Evolutionary conservation across 768 basidiomycete genomes (phyloP), one percentile per base, ranked within the genome.

Genomic region (Lactarius trivialis): DNA sequence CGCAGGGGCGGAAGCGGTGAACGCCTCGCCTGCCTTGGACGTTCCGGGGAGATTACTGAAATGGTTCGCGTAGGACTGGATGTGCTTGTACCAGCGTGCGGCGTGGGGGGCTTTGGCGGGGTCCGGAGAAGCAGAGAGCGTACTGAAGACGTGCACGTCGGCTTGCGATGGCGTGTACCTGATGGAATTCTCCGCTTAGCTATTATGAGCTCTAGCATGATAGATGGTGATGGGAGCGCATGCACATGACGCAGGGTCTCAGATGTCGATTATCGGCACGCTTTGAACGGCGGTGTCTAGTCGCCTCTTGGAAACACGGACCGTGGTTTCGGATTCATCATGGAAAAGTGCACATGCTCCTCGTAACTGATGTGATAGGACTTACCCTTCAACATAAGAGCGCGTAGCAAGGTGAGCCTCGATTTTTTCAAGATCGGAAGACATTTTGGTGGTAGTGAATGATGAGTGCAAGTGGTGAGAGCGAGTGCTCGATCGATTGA

Each of bases 261-360:
- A 91, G 87, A 80, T 76, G 74, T 75, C 68, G 67, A 69, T 71
- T 88, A 70, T 91, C 89, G 78, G 86, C 89, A 91, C 77, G 73
- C 73, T 82, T 78, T 28, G 76, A 76, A 76, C 82, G 84, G 88
- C 86, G 89, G 82, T 89, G 87, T 92, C 91, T 93, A 87, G 79
- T 85, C 89, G 85, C 88, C 83, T 85, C 88, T 92, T 85, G 83
- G 91, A 89, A 92, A 92, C 90, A 91, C 91, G 91, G 90, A 93
- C 91, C 91, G 91, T 89, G 89, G 88, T 88, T 73, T 77, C 41
- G 68, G 67, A 75, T 74, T 90, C 89, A 89, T 91, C 86, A 81
- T 68, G 70, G 65, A 62, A 59, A 63, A 56, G 28, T 64, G 68
- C 60, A 61, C 65, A 67, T 41, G 53, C 37, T 34, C 34, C 49